A percentile compares a stretch with the other conserved stretches of the same genome.
These are phyloP conservation scores for Gossypium gossypioides DNA, from an alignment of 441 rosid genomes.

Conservation along the genomic window DNA sequence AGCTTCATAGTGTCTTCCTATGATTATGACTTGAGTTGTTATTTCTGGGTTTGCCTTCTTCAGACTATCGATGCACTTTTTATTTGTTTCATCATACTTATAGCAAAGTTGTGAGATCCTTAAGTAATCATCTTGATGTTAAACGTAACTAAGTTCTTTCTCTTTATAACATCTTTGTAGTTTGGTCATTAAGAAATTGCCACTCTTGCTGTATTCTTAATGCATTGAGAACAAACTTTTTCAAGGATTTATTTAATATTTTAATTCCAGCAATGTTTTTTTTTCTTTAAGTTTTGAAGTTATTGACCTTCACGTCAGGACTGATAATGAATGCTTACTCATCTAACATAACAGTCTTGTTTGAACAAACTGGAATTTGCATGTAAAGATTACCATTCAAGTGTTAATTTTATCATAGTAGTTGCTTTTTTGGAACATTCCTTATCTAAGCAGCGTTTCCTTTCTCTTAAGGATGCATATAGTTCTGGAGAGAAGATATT, in stretches of 20 bases:
- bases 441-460: no score
- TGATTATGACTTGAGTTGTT: neutral
- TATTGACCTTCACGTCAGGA: neutral
- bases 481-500: neutral
- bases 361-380: neutral
- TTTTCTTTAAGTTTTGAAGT: neutral
- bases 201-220: neutral
- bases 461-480: neutral
- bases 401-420: neutral
- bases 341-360: neutral
- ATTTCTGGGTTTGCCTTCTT: no score
- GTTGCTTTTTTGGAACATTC: neutral
- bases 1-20: neutral
- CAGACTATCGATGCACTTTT: no score
- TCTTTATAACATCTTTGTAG: neutral
- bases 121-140: neutral
- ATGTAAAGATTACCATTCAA: neutral
- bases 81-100: no score
- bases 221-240: neutral
- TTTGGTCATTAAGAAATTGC: neutral
- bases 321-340: no score
- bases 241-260: neutral
- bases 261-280: neutral
- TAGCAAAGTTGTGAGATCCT: neutral
- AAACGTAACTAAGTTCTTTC: neutral